Base-by-base conservation (phyloP, 2,329 filamentous ascomycete species). In the Cordyceps sp. region DNA sequence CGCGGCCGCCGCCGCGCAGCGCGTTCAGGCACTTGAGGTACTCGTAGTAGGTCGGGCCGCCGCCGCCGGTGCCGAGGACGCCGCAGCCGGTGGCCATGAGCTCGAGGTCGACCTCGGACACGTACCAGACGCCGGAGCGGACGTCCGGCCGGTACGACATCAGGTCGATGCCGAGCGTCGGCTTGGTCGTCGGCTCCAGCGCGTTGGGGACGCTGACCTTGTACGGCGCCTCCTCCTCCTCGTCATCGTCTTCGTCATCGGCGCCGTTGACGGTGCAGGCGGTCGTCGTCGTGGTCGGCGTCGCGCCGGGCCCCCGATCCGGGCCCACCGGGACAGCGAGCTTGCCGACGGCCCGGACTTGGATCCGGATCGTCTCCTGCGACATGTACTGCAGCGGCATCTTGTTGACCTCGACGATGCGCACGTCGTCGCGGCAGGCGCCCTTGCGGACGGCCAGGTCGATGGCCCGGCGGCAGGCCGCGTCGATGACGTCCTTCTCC, bases 371-470 rank as follows among this genome's bases (percentile, higher is more conserved):
- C 2, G 53, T 51, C 2, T 44, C 48, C 7, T 53, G 49, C 10
- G 49, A 43, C 37, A 49, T 50, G 35, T 56, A 55, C 23, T 54
- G 52, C 0, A 56, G 47, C 1, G 50, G 52, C 42, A 52, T 55
- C 39, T 52, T 60, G 37, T 64, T 61, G 14, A 66, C 43, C 37
- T 62, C 59, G 1, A 59, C 61, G 26, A 65, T 54, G 26, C 54
- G 48, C 14, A 64, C 55, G 15, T 52, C 53, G 2, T 43, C 44
- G 2, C 39, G 41, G 1, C 39, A 35, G 0, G 51, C 51, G 3
- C 51, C 51, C 20, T 50, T 52, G 10, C 46, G 39, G 16, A 54
- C 39, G 5, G 51, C 51, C 12, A 42, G 29, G 13, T 47, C 43
- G 6, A 50, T 41, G 6, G 51, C 51, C 15, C 45, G 48, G 22